These are phyloP conservation scores for Westerdykella ornata DNA, from an alignment of 2,329 filamentous ascomycete species.

Conservation along the genomic window DNA sequence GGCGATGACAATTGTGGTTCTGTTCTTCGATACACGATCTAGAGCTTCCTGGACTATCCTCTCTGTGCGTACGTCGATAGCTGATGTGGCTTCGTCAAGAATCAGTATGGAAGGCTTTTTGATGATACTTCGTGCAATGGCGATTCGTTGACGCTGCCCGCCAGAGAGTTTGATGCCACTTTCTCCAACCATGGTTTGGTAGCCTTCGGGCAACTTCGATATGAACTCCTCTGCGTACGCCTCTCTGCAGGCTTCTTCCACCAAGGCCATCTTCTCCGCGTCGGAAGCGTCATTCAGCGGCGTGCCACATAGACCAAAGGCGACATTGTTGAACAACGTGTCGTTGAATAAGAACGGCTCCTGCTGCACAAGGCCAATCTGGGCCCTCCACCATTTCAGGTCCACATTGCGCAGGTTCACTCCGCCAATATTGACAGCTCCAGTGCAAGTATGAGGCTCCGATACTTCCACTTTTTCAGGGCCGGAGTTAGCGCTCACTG, in stretches of 20 bases:
- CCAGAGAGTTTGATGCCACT: constrained; percentile 70
- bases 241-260: constrained; percentile 35
- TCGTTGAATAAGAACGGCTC: constrained; percentile 40
- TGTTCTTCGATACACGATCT: constrained; percentile 52
- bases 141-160: constrained; percentile 78
- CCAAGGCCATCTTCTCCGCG: constrained; percentile 53
- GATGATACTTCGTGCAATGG: constrained; percentile 66
- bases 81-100: constrained; percentile 70
- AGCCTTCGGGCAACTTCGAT: constrained; percentile 47
- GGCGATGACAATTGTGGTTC: constrained; percentile 73
- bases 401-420: constrained; percentile 28
- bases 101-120: constrained; percentile 60
- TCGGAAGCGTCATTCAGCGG: constrained; percentile 48
- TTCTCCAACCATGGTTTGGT: constrained; percentile 69
- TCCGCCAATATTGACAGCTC: constrained; percentile 24
- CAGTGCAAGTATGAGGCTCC: constrained; percentile 29
- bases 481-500: background rate
- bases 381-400: constrained; percentile 42
- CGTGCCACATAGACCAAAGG: constrained; percentile 35
- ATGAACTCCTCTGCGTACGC: constrained; percentile 38
- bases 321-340: constrained; percentile 37
- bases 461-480: constrained; percentile 13
- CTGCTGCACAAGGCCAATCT: constrained; percentile 41
- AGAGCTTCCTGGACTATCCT: constrained; percentile 52
- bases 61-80: constrained; percentile 53